Evolutionary conservation across 257 asterid species (phyloP).

Genomic region (Solanum acaule): DNA sequence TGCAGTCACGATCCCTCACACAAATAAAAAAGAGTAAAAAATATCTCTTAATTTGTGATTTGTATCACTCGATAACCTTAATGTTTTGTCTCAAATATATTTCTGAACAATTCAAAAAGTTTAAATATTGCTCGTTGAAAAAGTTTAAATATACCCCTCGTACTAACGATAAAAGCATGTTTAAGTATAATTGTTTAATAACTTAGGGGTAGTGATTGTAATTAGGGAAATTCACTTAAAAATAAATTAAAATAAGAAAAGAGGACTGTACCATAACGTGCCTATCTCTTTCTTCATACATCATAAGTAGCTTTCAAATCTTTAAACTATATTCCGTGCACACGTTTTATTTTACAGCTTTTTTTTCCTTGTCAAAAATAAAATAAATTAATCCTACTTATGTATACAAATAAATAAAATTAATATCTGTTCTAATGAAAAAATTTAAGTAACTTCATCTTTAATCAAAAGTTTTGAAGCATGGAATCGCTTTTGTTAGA

Average conservation of each 20-base stretch:
- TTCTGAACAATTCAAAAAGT: not conserved
- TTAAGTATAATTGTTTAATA: not conserved
- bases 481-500: too few species aligned
- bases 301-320: slow-evolving; percentile 33
- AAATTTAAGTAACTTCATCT: not conserved
- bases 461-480: too few species aligned
- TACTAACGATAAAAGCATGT: not conserved
- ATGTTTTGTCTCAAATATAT: not conserved
- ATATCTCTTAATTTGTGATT: too few species aligned
- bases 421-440: not conserved
- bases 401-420: not conserved
- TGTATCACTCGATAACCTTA: not conserved
- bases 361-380: not conserved
- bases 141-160: too few species aligned
- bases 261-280: slow-evolving; percentile 13
- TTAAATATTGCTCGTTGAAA: too few species aligned
- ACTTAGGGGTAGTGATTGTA: not conserved
- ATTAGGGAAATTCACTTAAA: not conserved
- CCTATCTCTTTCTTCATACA: slow-evolving; percentile 32
- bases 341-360: not conserved
- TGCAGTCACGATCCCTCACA: fast-evolving
- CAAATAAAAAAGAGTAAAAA: too few species aligned
- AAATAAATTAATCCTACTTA: not conserved
- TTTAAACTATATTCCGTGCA: slow-evolving; percentile 25
- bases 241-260: not conserved